Evolutionary conservation across 306 rosid genomes (phyloP), one percentile per base, ranked within the genome.

Genomic region (Dryas drummondii): DNA sequence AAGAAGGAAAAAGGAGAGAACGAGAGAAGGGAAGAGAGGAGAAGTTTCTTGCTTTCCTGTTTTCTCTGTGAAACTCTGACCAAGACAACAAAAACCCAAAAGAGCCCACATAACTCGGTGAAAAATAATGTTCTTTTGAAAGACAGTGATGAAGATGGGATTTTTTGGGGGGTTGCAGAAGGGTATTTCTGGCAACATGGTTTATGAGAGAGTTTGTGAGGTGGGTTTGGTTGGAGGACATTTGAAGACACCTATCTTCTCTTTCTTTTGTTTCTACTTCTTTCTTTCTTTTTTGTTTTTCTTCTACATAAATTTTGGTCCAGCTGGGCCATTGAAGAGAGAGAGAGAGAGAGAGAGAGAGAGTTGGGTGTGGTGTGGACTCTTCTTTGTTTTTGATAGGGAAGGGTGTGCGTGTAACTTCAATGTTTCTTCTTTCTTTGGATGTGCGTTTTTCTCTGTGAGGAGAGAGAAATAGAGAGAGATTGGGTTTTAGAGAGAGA

Each of bases 81-180:
- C 97, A 32, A 88, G 91, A 90, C 90, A 88, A 85, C 69, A 49
- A 79, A 88, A 87, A 78, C 89, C 92, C 85, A 81, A 89, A 96
- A 90, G 90, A 88, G 99, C 90, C 97, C 97, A 92, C 98, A 89
- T 90, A 90, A 91, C 91, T 87, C 93, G 96, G 97, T 89, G 93
- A 80, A 88, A 91, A 94, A 91, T 78, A 88, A 82, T 84, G 77
- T 82, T 87, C 48, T 87, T 83, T 87, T 85, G 93, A 82, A 75
- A 81, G 87, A 92, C 87, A 89, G 89, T 91, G 99, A 96, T 85
- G 98, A 92, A 96, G 99, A 96, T 86, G 88, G 96, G 88, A 80
- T 82, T 81, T 91, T 88, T 94, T 88, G 88, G 90, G 92, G 94
- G 80, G 91, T 93, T 87, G 97, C 99, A 94, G 99, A 90, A 89